Evolutionary conservation across 2,329 filamentous ascomycete genomes (phyloP), one percentile per base, ranked within the genome.

Genomic region (Microdochium paspali): DNA sequence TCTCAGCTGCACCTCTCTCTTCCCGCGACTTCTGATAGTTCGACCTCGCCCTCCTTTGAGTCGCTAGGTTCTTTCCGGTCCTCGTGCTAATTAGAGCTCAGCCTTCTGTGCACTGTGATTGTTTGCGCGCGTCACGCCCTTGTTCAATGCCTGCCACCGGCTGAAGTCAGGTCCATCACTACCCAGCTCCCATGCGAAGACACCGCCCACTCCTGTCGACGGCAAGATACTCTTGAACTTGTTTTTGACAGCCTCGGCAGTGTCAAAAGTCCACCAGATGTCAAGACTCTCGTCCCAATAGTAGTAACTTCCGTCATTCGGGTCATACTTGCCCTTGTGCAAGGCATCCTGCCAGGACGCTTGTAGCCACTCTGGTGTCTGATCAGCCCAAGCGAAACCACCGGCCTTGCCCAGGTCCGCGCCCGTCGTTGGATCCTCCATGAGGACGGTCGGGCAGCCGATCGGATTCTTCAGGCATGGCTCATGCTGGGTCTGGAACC

Each of bases 381-480:
- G 20, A 39, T 63, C 61, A 23, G 55, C 59, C 56, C 58, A 64
- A 12, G 60, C 56, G 47, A 64, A 63, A 0, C 55, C 55, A 4
- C 61, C 60, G 6, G 55, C 58, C 30, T 56, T 75, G 1, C 77
- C 76, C 0, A 76, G 71, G 56, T 86, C 83, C 9, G 62, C 68
- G 7, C 84, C 84, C 0, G 72, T 75, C 24, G 76, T 64, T 0
- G 77, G 69, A 44, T 79, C 72, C 62, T 87, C 83, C 49, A 85
- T 71, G 3, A 68, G 59, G 12, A 73, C 71, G 0, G 80, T 79
- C 4, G 72, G 69, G 59, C 83, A 87, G 23, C 79, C 80, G 6
- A 82, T 61, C 0, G 80, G 72, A 3, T 65, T 50, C 1, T 61
- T 51, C 2, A 57, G 56, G 55, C 77, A 81, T 15, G 69, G 62